A percentile compares a stretch with the other conserved stretches of the same genome.
phyloP scores from a whole-genome alignment of 2,329 filamentous ascomycete genomes.

The Fusarium odoratissimum region DNA sequence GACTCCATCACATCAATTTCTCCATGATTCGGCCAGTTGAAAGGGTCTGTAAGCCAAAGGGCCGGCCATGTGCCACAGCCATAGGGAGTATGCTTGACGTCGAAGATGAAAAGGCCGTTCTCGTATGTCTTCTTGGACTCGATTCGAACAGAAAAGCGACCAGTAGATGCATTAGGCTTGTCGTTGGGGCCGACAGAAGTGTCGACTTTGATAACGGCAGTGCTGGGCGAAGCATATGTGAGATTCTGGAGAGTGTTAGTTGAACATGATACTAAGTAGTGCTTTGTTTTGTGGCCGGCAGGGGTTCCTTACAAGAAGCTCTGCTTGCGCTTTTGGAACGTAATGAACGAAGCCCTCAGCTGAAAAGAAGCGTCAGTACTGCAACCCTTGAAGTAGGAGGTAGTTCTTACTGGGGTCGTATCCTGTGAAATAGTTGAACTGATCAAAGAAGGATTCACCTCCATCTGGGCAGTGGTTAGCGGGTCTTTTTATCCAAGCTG shows the following conservation, averaged over 20 bases:
- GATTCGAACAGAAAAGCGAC: constrained; percentile 72
- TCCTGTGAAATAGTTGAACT: constrained; percentile 64
- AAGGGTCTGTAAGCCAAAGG: constrained; percentile 72
- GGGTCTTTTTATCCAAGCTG: neutral
- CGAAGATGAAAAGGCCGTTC: constrained; percentile 75
- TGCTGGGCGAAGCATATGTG: constrained; percentile 65
- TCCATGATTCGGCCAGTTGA: constrained; percentile 71
- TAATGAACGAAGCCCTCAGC: constrained; percentile 66
- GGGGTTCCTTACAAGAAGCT: constrained; percentile 53
- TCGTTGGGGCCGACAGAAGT: constrained; percentile 63
- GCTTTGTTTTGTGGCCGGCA: neutral
- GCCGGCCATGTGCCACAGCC: constrained; percentile 75
- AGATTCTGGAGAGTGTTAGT: constrained; percentile 62
- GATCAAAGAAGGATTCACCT: constrained; percentile 64
- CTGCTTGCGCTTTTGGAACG: constrained; percentile 57
- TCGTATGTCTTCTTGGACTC: constrained; percentile 70
- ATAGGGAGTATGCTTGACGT: constrained; percentile 71
- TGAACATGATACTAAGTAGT: neutral
- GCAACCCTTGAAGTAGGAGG: neutral
- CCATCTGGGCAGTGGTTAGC: constrained; percentile 53
- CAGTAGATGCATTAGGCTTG: constrained; percentile 64
- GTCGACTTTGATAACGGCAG: constrained; percentile 71
- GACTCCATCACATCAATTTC: constrained; percentile 74
- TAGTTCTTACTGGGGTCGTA: constrained; percentile 58
- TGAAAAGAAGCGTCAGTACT: constrained; percentile 27